Percentiles rank a stretch among this genome's conserved stretches.
These are phyloP conservation scores for Phytophthora pini DNA, from an alignment of 352 stramenopile genomes.

Conservation along the genomic window DNA sequence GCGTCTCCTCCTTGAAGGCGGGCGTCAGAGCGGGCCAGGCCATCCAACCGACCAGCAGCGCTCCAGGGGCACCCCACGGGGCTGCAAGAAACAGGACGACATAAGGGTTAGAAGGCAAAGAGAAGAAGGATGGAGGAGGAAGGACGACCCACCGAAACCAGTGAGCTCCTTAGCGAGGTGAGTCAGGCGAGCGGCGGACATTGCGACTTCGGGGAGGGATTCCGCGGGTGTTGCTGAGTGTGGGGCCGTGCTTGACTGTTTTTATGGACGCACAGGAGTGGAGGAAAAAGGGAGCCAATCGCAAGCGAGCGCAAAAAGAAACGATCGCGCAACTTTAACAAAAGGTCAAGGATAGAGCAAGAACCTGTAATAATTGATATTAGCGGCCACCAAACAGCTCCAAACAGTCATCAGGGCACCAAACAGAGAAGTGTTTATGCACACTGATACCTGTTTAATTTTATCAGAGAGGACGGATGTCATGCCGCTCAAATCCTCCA, in stretches of 20 bases:
- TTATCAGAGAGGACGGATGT: too few relatives aligned
- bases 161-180: conserved; percentile 63
- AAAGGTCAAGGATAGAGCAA: too few relatives aligned
- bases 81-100: conserved; percentile 22
- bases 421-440: too few relatives aligned
- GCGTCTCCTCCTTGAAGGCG: conserved; percentile 75
- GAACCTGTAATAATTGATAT: too few relatives aligned
- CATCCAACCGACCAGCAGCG: conserved; percentile 66
- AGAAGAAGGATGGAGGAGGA: not conserved
- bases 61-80: conserved; percentile 60
- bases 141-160: conserved; percentile 47
- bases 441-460: too few relatives aligned
- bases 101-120: not conserved
- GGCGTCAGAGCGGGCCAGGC: conserved; percentile 75
- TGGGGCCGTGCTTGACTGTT: too few relatives aligned
- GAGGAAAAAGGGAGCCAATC: conserved; percentile 8
- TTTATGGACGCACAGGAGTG: not conserved
- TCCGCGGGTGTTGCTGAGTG: conserved; percentile 15
- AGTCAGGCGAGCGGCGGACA: conserved; percentile 43
- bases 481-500: too few relatives aligned
- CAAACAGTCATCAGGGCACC: too few relatives aligned
- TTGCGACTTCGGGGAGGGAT: conserved; percentile 13
- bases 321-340: too few relatives aligned
- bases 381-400: too few relatives aligned
- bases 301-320: too few relatives aligned